Evolutionary conservation across 106 monocot genomes (phyloP), one percentile per base, ranked within the genome.

Genomic region (Dioscorea dumetorum): DNA sequence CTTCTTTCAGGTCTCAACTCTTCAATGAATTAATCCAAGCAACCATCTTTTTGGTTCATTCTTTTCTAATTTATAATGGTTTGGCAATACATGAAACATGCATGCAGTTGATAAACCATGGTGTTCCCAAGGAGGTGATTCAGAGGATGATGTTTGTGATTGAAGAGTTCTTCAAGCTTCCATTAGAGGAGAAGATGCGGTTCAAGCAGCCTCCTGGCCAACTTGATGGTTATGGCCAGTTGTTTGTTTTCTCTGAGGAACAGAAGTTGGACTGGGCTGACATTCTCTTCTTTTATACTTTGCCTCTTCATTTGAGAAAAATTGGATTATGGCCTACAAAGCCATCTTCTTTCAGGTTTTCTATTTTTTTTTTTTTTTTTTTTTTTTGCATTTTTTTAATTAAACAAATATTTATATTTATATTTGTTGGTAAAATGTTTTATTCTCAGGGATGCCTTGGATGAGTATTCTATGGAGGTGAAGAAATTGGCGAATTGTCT

Each of bases 1-100:
- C 24, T 73, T 73, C 72, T 73, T 73, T 33, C 72, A 73, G 63
- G 72, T 41, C 28, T 6, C 6, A 41, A 41, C 9, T 41, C 10
- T 41, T 10, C 41, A 41, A 41, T 41, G 28, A n/a, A n/a, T n/a
- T n/a, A n/a, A n/a, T n/a, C 28, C 1, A 28, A 28, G 28, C 28
- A 28, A 28, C 28, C 28, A 28, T n/a, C n/a, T 28, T 28, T 28
- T 28, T 28, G 3, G 2, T 28, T 28, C 28, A 28, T 41, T 41
- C n/a, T 41, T 6, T 41, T 41, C 5, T 41, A 41, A 41, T 4
- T 4, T 34, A 10, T 3, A 41, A 13, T 8, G 0, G 54, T 16
- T 15, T 54, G 54, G 15, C 54, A 16, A 8, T 54, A 0, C 5
- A 54, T 54, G 8, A 18, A 54, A 13, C 54, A 54, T 54, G 18